Evolutionary conservation across 2,329 filamentous ascomycete genomes (phyloP), one percentile per base, ranked within the genome.

Genomic region (Blastomyces parvus): DNA sequence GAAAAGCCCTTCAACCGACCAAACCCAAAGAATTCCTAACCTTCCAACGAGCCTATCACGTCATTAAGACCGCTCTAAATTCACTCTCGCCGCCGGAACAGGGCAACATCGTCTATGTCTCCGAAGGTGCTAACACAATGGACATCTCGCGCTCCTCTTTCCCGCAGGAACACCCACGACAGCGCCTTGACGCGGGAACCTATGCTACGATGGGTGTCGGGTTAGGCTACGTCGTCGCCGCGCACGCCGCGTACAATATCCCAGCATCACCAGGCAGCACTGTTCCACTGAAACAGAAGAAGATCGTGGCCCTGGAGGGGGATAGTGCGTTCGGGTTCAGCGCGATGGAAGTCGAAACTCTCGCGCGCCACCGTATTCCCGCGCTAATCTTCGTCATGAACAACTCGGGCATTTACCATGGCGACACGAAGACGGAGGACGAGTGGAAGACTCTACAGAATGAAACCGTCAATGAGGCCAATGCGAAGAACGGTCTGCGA

Each of bases 191-290:
- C 70, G 83, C 83, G 2, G 83, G 83, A 0, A 84, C 82, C 0
- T 81, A 83, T 64, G 83, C 82, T 3, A 85, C 83, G 1, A 85
- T 85, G 83, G 83, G 83, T 1, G 80, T 85, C 0, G 82, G 83
- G 0, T 70, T 85, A 33, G 82, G 81, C 0, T 85, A 85, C 66
- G 80, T 81, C 3, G 81, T 84, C 60, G 83, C 83, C 9, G 82
- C 82, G 0, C 79, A 83, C 67, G 79, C 78, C 56, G 83, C 83
- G 0, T 84, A 83, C 72, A 84, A 84, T 65, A 66, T 78, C 1
- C 72, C 74, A 73, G 80, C 70, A 76, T 69, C 3, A 76, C 68
- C 4, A 61, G 50, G 6, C 3, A 70, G 72, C 3, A 73, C 74
- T 13, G 63, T 62, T 1, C 66, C 62, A 14, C 48, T 60, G 36